Percentiles rank a stretch among this genome's conserved stretches.
Conservation (phyloP, 2,329 filamentous ascomycete species). For the Akanthomyces dipterigenus region DNA sequence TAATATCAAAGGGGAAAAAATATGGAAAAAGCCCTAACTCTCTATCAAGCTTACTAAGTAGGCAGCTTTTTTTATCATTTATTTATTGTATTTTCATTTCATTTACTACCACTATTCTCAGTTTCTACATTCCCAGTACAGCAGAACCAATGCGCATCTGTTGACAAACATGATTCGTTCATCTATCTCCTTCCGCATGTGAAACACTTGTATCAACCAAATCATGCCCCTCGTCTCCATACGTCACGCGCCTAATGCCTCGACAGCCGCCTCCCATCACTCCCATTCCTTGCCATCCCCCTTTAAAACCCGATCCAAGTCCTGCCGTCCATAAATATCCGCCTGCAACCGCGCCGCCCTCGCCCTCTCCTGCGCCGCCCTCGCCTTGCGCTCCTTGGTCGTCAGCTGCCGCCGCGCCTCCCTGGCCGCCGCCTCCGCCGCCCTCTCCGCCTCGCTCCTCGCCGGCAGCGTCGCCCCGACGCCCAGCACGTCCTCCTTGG, state of each 20-base stretch:
- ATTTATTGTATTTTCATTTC: no score
- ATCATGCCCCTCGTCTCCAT: background rate
- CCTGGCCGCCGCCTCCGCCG: slow-evolving; percentile 34
- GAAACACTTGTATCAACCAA: slow-evolving; percentile 1
- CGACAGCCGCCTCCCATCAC: background rate
- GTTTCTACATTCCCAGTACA: no score
- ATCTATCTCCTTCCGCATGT: background rate
- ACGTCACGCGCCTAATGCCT: background rate
- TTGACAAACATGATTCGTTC: no score
- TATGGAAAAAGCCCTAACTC: no score
- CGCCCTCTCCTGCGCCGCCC: slow-evolving; percentile 54
- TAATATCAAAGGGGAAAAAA: no score
- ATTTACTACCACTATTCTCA: no score
- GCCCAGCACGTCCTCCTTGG: slow-evolving; percentile 70
- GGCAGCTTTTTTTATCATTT: no score
- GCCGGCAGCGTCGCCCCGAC: slow-evolving; percentile 51
- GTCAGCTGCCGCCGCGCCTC: slow-evolving; percentile 49
- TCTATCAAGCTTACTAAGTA: no score
- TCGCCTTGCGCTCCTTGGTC: slow-evolving; percentile 62
- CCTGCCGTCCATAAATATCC: slow-evolving; percentile 68
- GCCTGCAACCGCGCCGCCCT: slow-evolving; percentile 57
- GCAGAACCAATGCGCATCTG: no score
- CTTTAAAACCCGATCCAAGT: slow-evolving; percentile 68
- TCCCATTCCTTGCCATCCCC: slow-evolving; percentile 23
- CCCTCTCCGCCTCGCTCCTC: slow-evolving; percentile 32